Conservation (phyloP, 1,139 yeast species). For the Pichia sp. region DNA sequence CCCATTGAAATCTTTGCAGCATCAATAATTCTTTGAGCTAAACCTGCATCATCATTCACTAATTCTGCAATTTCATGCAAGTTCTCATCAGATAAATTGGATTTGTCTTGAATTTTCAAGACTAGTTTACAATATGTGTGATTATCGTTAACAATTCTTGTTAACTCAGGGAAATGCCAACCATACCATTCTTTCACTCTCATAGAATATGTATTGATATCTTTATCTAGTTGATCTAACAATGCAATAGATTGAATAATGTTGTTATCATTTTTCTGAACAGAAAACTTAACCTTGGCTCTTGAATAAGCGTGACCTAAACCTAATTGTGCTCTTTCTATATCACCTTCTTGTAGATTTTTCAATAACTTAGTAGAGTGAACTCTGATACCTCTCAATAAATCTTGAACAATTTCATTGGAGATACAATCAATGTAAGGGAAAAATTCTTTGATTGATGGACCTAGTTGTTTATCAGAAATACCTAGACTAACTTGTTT, state of each 20-base stretch:
- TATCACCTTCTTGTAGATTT: conserved; percentile 89
- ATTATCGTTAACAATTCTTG: conserved; percentile 90
- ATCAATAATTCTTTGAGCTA: conserved; percentile 87
- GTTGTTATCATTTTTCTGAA: conserved; percentile 97
- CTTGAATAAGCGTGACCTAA: conserved; percentile 98
- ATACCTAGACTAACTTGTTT: conserved; percentile 69
- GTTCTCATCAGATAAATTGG: conserved; percentile 73
- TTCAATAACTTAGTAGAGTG: conserved; percentile 86
- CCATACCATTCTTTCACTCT: conserved; percentile 99
- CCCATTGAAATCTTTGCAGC: conserved; percentile 98
- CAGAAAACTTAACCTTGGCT: conserved; percentile 97
- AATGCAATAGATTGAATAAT: conserved; percentile 97
- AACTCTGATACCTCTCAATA: conserved; percentile 88
- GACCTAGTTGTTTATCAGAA: conserved; percentile 93
- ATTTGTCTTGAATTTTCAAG: conserved; percentile 78
- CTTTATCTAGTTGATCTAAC: conserved; percentile 94
- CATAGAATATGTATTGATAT: conserved; percentile 96
- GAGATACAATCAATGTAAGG: conserved; percentile 87
- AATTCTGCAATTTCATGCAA: conserved; percentile 85
- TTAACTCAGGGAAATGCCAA: conserved; percentile 99
- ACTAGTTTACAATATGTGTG: conserved; percentile 80
- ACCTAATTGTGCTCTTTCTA: conserved; percentile 98
- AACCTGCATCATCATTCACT: conserved; percentile 86
- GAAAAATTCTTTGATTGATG: conserved; percentile 85
- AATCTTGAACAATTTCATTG: conserved; percentile 88